Conservation (phyloP, 1,284 basidiomycete genomes). For the Ustilago sp. region DNA sequence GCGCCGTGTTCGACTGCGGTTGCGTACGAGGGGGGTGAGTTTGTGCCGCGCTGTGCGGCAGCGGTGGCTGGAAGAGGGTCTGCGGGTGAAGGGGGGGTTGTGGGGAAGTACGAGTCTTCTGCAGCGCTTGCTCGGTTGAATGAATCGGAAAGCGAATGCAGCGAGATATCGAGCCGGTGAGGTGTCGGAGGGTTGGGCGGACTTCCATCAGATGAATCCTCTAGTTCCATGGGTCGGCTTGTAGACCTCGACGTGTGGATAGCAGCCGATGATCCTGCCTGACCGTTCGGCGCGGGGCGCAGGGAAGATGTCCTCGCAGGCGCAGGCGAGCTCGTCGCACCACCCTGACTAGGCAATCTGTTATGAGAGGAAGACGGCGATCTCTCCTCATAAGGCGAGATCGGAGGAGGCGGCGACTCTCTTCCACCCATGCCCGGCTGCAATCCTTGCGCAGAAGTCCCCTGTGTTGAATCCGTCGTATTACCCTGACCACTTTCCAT, state of each 20-base stretch:
- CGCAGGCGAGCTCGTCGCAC: conserved; percentile 18
- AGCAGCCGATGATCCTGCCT: background rate
- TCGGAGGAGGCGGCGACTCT: conserved; percentile 46
- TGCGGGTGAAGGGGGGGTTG: conserved; percentile 32
- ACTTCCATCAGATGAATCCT: conserved; percentile 45
- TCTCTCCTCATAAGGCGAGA: conserved; percentile 50
- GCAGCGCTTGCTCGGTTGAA: conserved; percentile 19
- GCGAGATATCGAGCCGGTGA: conserved; percentile 73
- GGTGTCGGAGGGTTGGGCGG: conserved; percentile 74
- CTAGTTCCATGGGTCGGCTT: conserved; percentile 32
- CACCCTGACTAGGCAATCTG: background rate
- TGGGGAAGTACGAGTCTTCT: conserved; percentile 51
- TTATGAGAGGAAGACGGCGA: conserved; percentile 33
- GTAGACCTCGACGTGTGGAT: conserved; percentile 21
- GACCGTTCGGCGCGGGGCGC: conserved; percentile 13
- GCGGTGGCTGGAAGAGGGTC: conserved; percentile 20
- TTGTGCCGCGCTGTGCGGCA: conserved; percentile 1
- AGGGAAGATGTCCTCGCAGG: conserved; percentile 39
- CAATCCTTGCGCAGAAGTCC: conserved; percentile 1
- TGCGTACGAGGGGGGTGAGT: conserved; percentile 36
- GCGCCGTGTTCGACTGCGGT: conserved; percentile 31
- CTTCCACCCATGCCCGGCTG: conserved; percentile 2
- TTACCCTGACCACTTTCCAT: conserved; percentile 62
- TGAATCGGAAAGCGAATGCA: conserved; percentile 68
- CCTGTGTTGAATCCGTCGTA: conserved; percentile 25